Conservation (phyloP, 1,284 basidiomycete species). For the Cryptococcus wingfieldii region DNA sequence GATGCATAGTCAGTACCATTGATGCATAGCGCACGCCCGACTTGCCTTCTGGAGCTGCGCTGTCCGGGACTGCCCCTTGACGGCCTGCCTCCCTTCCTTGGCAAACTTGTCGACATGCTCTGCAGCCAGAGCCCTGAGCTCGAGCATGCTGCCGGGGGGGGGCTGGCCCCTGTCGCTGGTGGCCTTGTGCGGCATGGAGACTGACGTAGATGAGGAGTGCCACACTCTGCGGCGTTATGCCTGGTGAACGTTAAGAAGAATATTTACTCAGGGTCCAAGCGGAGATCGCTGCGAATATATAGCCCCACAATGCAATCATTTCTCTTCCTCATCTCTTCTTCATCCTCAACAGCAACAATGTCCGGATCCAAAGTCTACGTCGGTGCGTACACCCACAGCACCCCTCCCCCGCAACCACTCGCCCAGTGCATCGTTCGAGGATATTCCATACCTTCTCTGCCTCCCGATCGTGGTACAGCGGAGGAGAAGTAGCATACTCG, state of each 20-base stretch:
- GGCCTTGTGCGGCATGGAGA: background rate
- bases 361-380: conserved; percentile 25
- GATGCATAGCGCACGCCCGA: background rate
- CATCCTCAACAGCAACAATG: conserved; percentile 10
- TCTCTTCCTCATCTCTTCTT: conserved; percentile 7
- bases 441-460: background rate
- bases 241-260: background rate
- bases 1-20: background rate
- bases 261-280: background rate
- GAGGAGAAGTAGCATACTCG: too few species aligned
- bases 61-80: conserved; percentile 27
- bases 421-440: conserved; percentile 10
- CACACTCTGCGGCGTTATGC: background rate
- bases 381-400: conserved; percentile 14
- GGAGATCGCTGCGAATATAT: background rate
- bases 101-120: conserved; percentile 45
- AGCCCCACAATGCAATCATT: background rate
- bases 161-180: conserved; percentile 1
- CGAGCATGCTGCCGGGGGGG: conserved; percentile 40
- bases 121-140: conserved; percentile 46
- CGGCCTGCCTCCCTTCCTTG: conserved; percentile 40
- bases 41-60: conserved; percentile 17
- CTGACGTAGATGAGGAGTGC: background rate
- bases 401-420: background rate
- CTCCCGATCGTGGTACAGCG: too few species aligned